A percentile compares a stretch with the other conserved stretches of the same genome.
Evolutionary conservation across 345 rosid species (phyloP).

Genomic region (Rhizophora apiculata): DNA sequence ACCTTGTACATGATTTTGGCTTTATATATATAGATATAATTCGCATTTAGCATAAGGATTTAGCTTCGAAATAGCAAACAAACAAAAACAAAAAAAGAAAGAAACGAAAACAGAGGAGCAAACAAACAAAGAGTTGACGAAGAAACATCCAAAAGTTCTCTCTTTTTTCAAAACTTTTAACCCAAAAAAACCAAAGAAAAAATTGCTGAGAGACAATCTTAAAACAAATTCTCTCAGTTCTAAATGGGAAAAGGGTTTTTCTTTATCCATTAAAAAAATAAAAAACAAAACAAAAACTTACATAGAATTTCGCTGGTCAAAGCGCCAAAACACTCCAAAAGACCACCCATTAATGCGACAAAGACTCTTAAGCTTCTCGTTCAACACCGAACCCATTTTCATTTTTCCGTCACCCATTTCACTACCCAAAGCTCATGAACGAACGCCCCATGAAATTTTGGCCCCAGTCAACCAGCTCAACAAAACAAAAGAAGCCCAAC

Average conservation of each 20-base stretch:
- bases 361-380: slow-evolving; percentile 54
- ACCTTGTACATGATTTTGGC: too few relatives aligned
- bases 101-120: neutral
- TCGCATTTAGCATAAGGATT: neutral
- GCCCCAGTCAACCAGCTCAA: neutral
- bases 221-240: too few relatives aligned
- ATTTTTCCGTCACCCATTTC: slow-evolving; percentile 5
- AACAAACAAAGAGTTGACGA: neutral
- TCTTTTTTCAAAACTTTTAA: too few relatives aligned
- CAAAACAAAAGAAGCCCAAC: too few relatives aligned
- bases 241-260: too few relatives aligned
- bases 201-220: too few relatives aligned
- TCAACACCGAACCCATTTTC: slow-evolving; percentile 21
- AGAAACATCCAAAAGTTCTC: too few relatives aligned
- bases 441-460: slow-evolving; percentile 7
- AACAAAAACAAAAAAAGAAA: neutral
- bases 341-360: slow-evolving; percentile 86
- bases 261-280: too few relatives aligned
- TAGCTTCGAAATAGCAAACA: too few relatives aligned
- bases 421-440: slow-evolving; percentile 19
- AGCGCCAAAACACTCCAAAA: slow-evolving; percentile 75
- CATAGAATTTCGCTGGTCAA: slow-evolving; percentile 67
- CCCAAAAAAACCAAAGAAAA: too few relatives aligned
- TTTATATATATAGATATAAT: too few relatives aligned
- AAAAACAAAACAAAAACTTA: slow-evolving; percentile 21